These are phyloP conservation scores for Beta corolliflora DNA, from an alignment of 179 eudicot species.

Conservation along the genomic window DNA sequence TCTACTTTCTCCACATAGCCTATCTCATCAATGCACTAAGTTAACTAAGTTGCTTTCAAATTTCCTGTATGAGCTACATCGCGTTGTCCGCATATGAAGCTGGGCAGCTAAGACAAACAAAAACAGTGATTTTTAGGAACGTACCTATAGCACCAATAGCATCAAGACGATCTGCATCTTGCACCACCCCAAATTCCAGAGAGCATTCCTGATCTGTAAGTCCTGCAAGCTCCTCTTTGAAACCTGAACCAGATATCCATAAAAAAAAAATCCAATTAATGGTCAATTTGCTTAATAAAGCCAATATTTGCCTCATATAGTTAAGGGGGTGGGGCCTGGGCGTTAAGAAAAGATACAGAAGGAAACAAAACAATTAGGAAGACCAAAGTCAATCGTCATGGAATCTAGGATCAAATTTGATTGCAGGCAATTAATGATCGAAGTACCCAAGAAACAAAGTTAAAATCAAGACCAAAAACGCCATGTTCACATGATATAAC, in stretches of 20 bases:
- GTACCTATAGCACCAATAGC: conserved; percentile 98
- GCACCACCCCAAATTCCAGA: conserved; percentile 84
- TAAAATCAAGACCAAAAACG: neutral
- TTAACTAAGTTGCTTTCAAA: neutral
- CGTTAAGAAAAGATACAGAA: neutral
- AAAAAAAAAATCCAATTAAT: neutral
- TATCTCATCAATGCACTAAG: neutral
- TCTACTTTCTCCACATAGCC: neutral
- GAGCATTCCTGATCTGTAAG: conserved; percentile 33
- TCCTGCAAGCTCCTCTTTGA: conserved; percentile 84
- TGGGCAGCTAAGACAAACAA: neutral
- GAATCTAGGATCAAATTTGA: neutral
- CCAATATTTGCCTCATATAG: neutral
- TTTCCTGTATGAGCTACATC: neutral
- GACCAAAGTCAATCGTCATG: neutral
- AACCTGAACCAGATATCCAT: conserved; percentile 46
- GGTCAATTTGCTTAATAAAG: neutral
- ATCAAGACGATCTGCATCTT: conserved; percentile 99
- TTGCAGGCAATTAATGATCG: neutral
- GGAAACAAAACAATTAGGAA: neutral
- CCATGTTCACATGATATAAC: neutral
- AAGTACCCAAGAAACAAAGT: neutral
- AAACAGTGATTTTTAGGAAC: neutral
- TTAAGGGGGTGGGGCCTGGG: neutral
- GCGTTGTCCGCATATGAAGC: neutral